Evolutionary conservation across 2,329 filamentous ascomycete genomes (phyloP).

Genomic region (Xylaria sp.): DNA sequence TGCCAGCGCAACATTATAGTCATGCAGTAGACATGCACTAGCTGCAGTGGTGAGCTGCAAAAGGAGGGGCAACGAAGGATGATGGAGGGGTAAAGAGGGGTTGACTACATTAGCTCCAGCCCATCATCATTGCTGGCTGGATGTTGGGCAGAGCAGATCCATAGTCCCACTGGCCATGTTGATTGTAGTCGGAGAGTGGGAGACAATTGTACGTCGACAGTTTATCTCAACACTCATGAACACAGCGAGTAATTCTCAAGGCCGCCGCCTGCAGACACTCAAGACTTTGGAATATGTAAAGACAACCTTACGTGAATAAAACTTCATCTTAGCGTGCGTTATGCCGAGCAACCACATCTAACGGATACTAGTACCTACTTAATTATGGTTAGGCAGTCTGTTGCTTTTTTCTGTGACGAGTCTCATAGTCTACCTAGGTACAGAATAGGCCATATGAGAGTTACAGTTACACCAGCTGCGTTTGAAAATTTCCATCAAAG

Average conservation of each 20-base stretch:
- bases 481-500: constrained; percentile 4
- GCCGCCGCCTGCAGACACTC: not conserved
- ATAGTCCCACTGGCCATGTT: not conserved
- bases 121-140: not conserved
- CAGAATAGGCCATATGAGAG: not conserved
- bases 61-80: constrained; percentile 46
- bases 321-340: not conserved
- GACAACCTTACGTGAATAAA: not conserved
- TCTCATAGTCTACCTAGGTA: not conserved
- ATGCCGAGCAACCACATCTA: not conserved
- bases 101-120: constrained; percentile 31
- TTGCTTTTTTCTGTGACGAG: not conserved
- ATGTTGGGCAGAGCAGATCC: constrained; percentile 22
- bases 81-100: constrained; percentile 50
- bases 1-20: constrained; percentile 48
- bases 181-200: not conserved
- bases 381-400: not conserved
- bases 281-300: not conserved
- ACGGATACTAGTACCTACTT: not conserved
- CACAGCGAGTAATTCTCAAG: not conserved
- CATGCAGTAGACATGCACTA: constrained; percentile 45
- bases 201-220: not conserved
- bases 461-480: not conserved
- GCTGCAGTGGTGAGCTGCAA: constrained; percentile 44
- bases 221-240: not conserved